These are phyloP conservation scores for Podospora tetraspora DNA, from an alignment of 495 filamentous ascomycete genomes.

Conservation along the genomic window DNA sequence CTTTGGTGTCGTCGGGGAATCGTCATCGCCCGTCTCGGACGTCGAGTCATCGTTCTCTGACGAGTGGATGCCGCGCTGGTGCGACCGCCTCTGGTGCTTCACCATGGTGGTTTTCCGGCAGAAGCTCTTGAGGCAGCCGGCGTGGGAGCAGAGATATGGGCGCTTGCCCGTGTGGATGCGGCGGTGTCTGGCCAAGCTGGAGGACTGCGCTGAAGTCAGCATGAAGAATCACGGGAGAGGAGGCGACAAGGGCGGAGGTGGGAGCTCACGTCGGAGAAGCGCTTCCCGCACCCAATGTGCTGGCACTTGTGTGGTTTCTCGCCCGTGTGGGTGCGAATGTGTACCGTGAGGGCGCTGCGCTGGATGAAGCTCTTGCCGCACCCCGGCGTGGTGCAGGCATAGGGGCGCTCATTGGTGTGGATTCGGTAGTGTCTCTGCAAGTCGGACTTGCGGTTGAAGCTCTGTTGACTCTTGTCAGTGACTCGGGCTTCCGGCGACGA, in stretches of 20 bases:
- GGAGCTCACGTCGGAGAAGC: conserved; percentile 75
- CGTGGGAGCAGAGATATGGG: conserved; percentile 75
- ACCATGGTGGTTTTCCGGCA: conserved; percentile 85
- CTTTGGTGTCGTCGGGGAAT: conserved; percentile 47
- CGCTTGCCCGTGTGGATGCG: conserved; percentile 82
- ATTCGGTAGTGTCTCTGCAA: conserved; percentile 83
- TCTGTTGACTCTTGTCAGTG: conserved; percentile 50
- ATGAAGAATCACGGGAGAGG: neutral
- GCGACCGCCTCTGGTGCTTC: conserved; percentile 69
- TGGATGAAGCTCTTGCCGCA: conserved; percentile 91
- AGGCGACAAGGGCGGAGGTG: neutral
- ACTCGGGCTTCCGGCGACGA: neutral
- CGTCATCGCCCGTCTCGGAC: conserved; percentile 51
- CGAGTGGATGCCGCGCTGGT: conserved; percentile 56
- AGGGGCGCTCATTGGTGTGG: conserved; percentile 85
- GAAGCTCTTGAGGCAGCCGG: conserved; percentile 78
- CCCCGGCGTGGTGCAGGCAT: conserved; percentile 59
- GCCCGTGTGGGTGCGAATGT: conserved; percentile 80
- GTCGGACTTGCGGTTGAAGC: conserved; percentile 91
- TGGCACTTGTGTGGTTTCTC: conserved; percentile 86
- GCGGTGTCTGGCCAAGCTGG: conserved; percentile 78
- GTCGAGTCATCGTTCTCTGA: conserved; percentile 50
- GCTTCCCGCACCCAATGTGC: conserved; percentile 72
- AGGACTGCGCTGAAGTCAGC: conserved; percentile 60
- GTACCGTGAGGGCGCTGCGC: conserved; percentile 79